A percentile compares a stretch with the other conserved stretches of the same genome.
phyloP scores from a whole-genome alignment of 176 grass and related monocot species.

The Areca catechu region DNA sequence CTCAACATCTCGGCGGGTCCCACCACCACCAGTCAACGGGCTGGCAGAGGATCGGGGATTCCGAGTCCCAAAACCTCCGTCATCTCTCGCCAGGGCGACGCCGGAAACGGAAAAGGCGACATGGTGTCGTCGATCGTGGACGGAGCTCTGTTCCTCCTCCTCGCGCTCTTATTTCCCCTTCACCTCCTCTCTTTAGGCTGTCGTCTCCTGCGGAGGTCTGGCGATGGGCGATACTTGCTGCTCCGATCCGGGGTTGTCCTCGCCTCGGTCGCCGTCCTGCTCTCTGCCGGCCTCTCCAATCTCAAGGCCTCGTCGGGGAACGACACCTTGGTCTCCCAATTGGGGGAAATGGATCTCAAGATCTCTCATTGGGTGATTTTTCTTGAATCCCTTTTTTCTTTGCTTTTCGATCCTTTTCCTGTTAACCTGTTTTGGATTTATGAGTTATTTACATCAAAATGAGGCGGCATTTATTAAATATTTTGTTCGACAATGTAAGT shows the following conservation, averaged over 20 bases:
- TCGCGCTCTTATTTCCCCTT: constrained; percentile 32
- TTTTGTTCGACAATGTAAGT: no score
- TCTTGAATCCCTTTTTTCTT: no score
- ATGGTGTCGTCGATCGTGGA: constrained; percentile 33
- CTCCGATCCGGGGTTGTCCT: constrained; percentile 16
- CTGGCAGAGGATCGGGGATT: no score
- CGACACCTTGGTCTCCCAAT: constrained; percentile 16
- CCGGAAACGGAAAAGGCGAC: neutral
- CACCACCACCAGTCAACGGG: no score
- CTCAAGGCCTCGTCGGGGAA: neutral
- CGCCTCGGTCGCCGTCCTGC: constrained; percentile 23
- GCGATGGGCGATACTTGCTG: neutral
- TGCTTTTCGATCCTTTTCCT: neutral
- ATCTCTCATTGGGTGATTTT: constrained; percentile 46
- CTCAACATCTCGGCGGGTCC: no score
- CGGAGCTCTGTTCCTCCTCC: constrained; percentile 15
- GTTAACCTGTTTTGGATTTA: neutral
- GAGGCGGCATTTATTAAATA: no score
- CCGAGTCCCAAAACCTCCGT: no score
- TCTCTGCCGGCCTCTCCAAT: constrained; percentile 32
- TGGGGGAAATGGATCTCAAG: constrained; percentile 48
- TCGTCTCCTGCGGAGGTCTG: neutral
- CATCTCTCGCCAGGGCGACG: no score
- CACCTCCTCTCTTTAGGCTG: constrained; percentile 28
- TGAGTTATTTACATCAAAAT: neutral